Conservation (phyloP, 192 early-diverging fungal species). For the Entomortierella chlamydospora region DNA sequence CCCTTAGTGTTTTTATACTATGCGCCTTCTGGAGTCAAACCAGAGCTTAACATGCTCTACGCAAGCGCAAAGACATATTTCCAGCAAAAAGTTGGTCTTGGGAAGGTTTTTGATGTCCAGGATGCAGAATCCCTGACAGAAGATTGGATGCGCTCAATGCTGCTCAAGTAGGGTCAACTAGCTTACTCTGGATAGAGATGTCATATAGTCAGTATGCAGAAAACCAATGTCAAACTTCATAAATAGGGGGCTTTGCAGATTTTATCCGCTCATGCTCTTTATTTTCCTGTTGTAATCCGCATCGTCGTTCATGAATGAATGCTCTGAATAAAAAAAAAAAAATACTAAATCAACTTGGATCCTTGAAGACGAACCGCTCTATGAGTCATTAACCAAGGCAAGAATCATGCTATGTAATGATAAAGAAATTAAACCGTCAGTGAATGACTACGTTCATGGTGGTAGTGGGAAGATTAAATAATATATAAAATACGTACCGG, state of each 20-base stretch:
- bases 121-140: conserved; percentile 76
- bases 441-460: no score
- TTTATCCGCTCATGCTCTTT: no score
- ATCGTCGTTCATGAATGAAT: no score
- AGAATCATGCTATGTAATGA: conserved; percentile 38
- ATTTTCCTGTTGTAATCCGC: no score
- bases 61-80: conserved; percentile 74
- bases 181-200: not conserved
- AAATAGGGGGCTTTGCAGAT: no score
- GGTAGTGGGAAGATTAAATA: no score
- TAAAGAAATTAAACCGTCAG: not conserved
- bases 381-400: conserved; percentile 48
- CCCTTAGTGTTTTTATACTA: conserved; percentile 82
- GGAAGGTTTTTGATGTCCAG: conserved; percentile 78
- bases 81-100: conserved; percentile 68
- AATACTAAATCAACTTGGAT: no score
- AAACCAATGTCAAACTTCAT: no score
- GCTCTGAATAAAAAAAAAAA: no score
- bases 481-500: conserved; percentile 47
- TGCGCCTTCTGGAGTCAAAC: conserved; percentile 60
- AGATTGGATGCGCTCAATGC: conserved; percentile 70
- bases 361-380: no score
- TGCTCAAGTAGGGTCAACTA: conserved; percentile 46
- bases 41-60: conserved; percentile 67
- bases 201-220: no score